Conservation (phyloP, 73 alveolate species). For the Symbiodinium natans region DNA sequence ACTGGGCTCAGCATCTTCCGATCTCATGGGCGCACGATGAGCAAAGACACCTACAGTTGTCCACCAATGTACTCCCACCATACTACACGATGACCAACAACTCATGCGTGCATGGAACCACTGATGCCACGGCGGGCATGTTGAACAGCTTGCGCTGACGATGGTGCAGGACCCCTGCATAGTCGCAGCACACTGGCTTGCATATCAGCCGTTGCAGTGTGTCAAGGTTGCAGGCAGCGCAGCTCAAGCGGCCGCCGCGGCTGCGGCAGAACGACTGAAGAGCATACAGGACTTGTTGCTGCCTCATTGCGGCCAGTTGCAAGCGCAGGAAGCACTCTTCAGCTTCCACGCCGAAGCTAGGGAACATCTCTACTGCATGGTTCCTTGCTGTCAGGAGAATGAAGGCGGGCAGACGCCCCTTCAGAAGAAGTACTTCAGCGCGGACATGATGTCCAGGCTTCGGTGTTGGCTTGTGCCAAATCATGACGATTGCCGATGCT, state of each 20-base stretch:
- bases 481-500: neutral
- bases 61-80: no score
- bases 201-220: no score
- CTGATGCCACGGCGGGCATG: no score
- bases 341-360: neutral
- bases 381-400: neutral
- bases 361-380: neutral
- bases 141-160: no score
- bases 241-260: conserved; percentile 48
- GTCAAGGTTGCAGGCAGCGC: conserved; percentile 29
- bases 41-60: no score
- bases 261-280: conserved; percentile 45
- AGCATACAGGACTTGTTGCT: conserved; percentile 24
- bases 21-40: no score
- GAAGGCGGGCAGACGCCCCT: conserved; percentile 52
- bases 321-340: neutral
- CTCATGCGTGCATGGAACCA: no score
- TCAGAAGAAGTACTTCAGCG: conserved; percentile 81
- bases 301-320: neutral
- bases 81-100: no score
- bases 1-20: no score
- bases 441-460: conserved; percentile 80
- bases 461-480: no score
- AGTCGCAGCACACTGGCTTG: no score
- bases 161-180: conserved; percentile 1